Percentiles rank a stretch among this genome's conserved stretches.
Conservation (phyloP, 305 asterid genomes). For the Withania somnifera region DNA sequence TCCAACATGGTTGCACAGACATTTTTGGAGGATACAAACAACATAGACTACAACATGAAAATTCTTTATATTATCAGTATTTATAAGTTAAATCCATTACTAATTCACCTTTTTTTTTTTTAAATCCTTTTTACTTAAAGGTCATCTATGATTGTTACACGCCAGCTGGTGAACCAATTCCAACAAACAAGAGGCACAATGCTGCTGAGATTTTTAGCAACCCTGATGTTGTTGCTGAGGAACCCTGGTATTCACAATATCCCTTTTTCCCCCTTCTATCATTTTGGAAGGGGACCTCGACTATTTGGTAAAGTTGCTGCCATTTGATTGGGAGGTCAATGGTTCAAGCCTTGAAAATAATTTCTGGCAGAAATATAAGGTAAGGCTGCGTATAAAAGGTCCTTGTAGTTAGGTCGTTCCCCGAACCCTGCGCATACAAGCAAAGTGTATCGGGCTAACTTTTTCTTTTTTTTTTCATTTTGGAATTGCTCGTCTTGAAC, state of each 20-base stretch:
- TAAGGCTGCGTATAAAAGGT: too few species aligned
- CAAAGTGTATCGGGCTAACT: too few species aligned
- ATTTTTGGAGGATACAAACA: not conserved
- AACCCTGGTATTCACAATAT: slow-evolving; percentile 38
- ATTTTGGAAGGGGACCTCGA: too few species aligned
- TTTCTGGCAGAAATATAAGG: too few species aligned
- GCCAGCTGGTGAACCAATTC: slow-evolving; percentile 79
- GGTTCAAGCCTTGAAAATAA: too few species aligned
- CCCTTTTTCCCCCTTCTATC: too few species aligned
- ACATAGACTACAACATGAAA: not conserved
- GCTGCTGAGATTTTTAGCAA: slow-evolving; percentile 75
- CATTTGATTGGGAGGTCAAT: too few species aligned
- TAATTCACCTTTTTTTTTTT: not conserved
- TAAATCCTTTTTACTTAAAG: slow-evolving; percentile 22
- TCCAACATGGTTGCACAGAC: not conserved
- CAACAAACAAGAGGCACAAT: slow-evolving; percentile 61
- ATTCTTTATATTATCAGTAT: not conserved
- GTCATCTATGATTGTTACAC: slow-evolving; percentile 87
- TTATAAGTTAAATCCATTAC: not conserved
- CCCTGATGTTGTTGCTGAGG: slow-evolving; percentile 59
- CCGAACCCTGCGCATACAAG: too few species aligned
- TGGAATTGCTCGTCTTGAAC: not conserved
- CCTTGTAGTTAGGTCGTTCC: too few species aligned
- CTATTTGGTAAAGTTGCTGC: too few species aligned
- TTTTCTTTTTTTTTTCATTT: not conserved